Percentiles rank a stretch among this genome's conserved stretches.
Conservation (phyloP, 129 eudicot genomes). For the Cynara cardunculus region DNA sequence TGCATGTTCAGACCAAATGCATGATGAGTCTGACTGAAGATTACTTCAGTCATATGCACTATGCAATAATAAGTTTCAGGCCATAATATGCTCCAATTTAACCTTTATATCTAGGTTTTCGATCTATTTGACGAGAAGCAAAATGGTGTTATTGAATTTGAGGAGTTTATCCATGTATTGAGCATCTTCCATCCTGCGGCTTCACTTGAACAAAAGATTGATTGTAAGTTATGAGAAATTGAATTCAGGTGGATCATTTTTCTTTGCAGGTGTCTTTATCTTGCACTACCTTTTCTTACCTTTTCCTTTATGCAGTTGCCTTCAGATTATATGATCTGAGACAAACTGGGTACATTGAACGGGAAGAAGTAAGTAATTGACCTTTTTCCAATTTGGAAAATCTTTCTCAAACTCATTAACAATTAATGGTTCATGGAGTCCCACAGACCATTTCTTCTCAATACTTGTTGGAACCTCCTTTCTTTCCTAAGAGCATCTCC, state of each 20-base stretch:
- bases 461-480: background rate
- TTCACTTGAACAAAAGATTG: slow-evolving; percentile 31
- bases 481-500: background rate
- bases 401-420: background rate
- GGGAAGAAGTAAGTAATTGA: slow-evolving; percentile 40
- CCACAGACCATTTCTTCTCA: background rate
- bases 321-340: slow-evolving; percentile 63
- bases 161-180: slow-evolving; percentile 49
- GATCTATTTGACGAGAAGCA: slow-evolving; percentile 59
- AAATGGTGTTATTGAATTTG: slow-evolving; percentile 54
- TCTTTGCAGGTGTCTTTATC: background rate
- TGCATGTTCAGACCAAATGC: background rate
- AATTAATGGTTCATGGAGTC: background rate
- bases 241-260: background rate
- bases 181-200: slow-evolving; percentile 52
- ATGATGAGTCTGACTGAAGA: background rate
- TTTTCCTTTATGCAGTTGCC: slow-evolving; percentile 32
- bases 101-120: slow-evolving; percentile 35
- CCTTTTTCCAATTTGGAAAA: background rate
- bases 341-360: slow-evolving; percentile 57
- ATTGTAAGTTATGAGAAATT: slow-evolving; percentile 34
- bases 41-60: background rate
- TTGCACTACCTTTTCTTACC: background rate
- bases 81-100: background rate
- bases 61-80: background rate